These are phyloP conservation scores for Linnemannia elongata DNA, from an alignment of 192 early-diverging fungal genomes.

Conservation along the genomic window DNA sequence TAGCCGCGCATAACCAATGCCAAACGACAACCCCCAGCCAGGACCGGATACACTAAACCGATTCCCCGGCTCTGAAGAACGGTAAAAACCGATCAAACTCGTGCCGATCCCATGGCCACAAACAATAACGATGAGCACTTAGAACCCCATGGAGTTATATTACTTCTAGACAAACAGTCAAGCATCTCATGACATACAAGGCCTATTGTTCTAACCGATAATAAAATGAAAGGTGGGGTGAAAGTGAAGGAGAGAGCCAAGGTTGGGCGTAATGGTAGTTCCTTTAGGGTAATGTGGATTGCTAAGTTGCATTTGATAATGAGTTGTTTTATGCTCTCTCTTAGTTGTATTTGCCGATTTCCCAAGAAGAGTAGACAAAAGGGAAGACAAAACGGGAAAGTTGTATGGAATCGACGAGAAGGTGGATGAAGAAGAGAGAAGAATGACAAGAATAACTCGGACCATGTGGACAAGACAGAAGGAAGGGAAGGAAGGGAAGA, in stretches of 20 bases:
- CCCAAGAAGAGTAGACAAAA: slow-evolving; percentile 4
- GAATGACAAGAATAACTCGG: background rate
- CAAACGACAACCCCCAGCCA: too few relatives aligned
- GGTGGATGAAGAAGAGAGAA: background rate
- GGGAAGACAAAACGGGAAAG: background rate
- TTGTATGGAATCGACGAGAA: background rate
- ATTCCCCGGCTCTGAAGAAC: background rate
- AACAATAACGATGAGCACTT: background rate
- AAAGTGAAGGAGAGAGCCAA: background rate
- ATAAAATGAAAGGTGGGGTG: background rate
- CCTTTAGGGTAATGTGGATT: background rate
- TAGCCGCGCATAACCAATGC: too few relatives aligned
- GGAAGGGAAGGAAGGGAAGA: too few relatives aligned
- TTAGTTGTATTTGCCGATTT: background rate
- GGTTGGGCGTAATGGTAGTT: background rate
- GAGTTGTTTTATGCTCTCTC: background rate
- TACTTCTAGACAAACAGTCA: background rate
- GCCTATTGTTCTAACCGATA: background rate
- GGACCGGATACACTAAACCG: too few relatives aligned
- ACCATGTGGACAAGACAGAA: background rate
- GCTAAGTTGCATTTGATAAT: background rate
- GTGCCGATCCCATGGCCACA: background rate
- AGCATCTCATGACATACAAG: background rate
- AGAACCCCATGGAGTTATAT: background rate
- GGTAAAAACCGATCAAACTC: background rate